A percentile compares a stretch with the other conserved stretches of the same genome.
Evolutionary conservation across 805 yeast genomes (phyloP).

Genomic region (Sugiyamaella lignohabitans): DNA sequence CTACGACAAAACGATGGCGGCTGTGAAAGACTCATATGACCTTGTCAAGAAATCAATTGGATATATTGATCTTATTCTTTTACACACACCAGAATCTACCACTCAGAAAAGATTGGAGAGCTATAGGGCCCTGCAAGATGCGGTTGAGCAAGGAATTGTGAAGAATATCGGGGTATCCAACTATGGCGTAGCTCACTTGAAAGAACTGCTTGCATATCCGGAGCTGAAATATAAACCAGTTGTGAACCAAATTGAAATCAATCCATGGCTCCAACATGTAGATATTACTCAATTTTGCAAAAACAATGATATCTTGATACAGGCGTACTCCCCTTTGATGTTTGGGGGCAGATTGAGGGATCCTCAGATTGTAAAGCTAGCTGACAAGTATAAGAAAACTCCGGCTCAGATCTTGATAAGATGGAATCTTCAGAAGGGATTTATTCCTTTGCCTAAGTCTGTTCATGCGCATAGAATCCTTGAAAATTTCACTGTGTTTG

Average conservation of each 20-base stretch:
- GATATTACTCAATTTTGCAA: slow-evolving; percentile 51
- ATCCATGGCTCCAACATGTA: slow-evolving; percentile 74
- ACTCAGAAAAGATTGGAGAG: slow-evolving; percentile 37
- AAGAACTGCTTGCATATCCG: slow-evolving; percentile 44
- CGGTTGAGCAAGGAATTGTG: slow-evolving; percentile 45
- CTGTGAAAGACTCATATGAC: slow-evolving; percentile 53
- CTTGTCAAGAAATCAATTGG: slow-evolving; percentile 40
- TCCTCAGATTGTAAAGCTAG: slow-evolving; percentile 45
- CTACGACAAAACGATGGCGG: slow-evolving; percentile 26
- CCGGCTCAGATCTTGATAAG: slow-evolving; percentile 60
- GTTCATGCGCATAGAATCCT: slow-evolving; percentile 44
- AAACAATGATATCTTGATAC: slow-evolving; percentile 47
- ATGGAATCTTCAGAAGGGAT: slow-evolving; percentile 71
- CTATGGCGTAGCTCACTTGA: slow-evolving; percentile 49
- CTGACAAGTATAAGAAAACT: slow-evolving; percentile 43
- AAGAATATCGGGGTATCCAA: slow-evolving; percentile 58
- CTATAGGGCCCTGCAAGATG: slow-evolving; percentile 51
- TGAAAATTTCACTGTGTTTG: slow-evolving; percentile 48
- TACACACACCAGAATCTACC: slow-evolving; percentile 45
- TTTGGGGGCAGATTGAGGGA: slow-evolving; percentile 48
- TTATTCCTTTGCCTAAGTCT: slow-evolving; percentile 64
- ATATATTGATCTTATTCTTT: slow-evolving; percentile 64
- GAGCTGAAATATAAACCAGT: slow-evolving; percentile 51
- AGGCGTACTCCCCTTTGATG: slow-evolving; percentile 73
- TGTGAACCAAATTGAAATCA: slow-evolving; percentile 74